A percentile compares a stretch with the other conserved stretches of the same genome.
phyloP scores from a whole-genome alignment of 176 grass and related monocot genomes.

The maize (Zea mays) region DNA sequence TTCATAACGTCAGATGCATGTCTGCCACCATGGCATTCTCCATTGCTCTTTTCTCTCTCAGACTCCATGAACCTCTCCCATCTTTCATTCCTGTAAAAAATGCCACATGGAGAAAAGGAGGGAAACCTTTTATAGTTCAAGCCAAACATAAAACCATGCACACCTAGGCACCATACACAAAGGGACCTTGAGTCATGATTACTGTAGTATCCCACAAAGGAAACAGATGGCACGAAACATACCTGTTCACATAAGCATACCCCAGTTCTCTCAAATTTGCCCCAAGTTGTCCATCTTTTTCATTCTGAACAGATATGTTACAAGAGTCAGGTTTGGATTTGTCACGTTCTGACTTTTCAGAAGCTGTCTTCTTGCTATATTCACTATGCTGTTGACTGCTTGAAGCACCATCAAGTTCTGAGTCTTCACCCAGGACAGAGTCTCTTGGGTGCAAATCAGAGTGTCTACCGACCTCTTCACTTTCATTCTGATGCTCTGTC shows the following conservation, averaged over 20 bases:
- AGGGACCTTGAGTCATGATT: background rate
- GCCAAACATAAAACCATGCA: constrained; percentile 35
- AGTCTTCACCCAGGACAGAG: constrained; percentile 32
- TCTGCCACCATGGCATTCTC: constrained; percentile 35
- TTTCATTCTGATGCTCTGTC: constrained; percentile 32
- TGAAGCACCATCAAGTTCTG: constrained; percentile 36
- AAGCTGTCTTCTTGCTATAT: constrained; percentile 17
- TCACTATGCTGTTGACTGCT: constrained; percentile 38
- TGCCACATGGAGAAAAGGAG: background rate
- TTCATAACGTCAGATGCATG: constrained; percentile 33
- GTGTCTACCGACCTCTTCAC: constrained; percentile 35
- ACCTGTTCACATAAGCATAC: constrained; percentile 56
- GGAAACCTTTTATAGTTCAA: constrained; percentile 22
- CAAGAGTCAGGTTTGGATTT: constrained; percentile 41
- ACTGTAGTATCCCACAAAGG: constrained; percentile 6
- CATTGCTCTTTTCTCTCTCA: constrained; percentile 42
- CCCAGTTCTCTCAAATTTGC: constrained; percentile 36
- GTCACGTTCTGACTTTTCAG: constrained; percentile 46
- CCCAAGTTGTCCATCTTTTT: constrained; percentile 38
- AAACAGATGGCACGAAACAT: constrained; percentile 28
- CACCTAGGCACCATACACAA: constrained; percentile 16
- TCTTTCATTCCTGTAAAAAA: constrained; percentile 54
- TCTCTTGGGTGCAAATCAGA: constrained; percentile 35
- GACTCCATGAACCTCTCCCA: constrained; percentile 54
- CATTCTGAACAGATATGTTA: constrained; percentile 41